Base-by-base conservation (phyloP, 495 filamentous ascomycete genomes). In the Penicillium parvum region DNA sequence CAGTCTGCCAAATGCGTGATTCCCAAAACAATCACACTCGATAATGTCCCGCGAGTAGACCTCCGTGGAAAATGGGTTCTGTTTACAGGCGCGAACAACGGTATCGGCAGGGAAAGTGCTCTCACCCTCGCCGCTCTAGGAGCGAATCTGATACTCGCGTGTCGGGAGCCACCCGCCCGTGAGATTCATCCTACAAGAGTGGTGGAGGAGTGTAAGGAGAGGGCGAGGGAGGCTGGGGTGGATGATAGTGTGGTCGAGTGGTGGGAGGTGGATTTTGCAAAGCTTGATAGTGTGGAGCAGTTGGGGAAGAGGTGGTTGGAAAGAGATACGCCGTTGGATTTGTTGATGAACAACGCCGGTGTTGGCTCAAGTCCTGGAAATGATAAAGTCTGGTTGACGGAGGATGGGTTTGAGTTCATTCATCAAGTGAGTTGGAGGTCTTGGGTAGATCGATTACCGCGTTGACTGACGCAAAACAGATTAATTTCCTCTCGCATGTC, bases 261-360 rank as follows among this genome's bases (percentile, higher is more conserved):
- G 29, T 77, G 74, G 68, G 49, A 60, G 6, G 39, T 83, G 1
- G 76, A 82, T 34, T 69, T 81, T 60, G 58, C 54, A 9, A 56
- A 60, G 4, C 66, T 76, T 28, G 40, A 43, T 5, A 75, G 68
- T 1, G 55, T 78, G 9, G 61, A 71, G 18, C 55, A 55, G 0
- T 79, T 80, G 37, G 64, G 45, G 4, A 12, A 45, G 5, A 56
- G 56, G 16, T 62, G 59, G 59, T 3, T 57, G 9, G 5, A 26
- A 7, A 37, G 19, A 1, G 29, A 42, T 16, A 37, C 40, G 10
- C 12, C 50, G 12, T 21, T 62, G 21, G 56, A 62, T 29, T 38
- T 62, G 5, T 48, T 62, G 5, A 57, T 50, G 26, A 62, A 62
- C 23, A 62, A 62, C 33, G 56, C 59, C 4, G 59, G 56, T 0